Evolutionary conservation across 441 rosid species (phyloP), one percentile per base, ranked within the genome.

Genomic region (Pelargonium citronellum): DNA sequence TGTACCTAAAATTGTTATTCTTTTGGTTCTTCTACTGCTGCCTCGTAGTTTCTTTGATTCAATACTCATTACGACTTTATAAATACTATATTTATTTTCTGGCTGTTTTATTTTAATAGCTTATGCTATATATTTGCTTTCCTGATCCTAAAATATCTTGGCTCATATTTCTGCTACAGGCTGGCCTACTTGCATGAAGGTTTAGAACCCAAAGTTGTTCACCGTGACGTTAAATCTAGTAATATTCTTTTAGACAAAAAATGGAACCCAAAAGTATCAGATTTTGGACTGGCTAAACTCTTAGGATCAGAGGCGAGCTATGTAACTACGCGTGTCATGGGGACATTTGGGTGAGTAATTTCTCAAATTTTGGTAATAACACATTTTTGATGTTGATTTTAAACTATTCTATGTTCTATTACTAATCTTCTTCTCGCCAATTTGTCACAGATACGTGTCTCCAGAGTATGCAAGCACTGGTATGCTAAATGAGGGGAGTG

Each of bases 171-270:
- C 58, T 67, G 71, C 70, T 85, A 85, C 82, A 94, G 97, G 61
- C 92, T 94, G 68, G 92, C 97, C 12, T 94, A 94, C 80, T 82
- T 94, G 77, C 99, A 94, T 16, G 99, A 94, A 78, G 97, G 96
- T 67, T 89, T 95, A 51, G 99, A 95, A 78, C 99, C 99, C 49
- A 95, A 95, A 85, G 97, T 95, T 62, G 99, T 95, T 41, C 99
- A 95, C 57, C 86, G 97, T 66, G 99, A 95, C 82, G 92, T 95
- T 49, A 95, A 95, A 78, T 90, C 99, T 0, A 91, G 99, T 70
- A 95, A 95, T 71, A 89, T 95, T 67, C 82, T 95, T 79, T 83
- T 95, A 0, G 97, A 95, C 67, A 92, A 88, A 64, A 88, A 90
- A 68, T 95, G 90, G 77, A 92, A 87, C 53, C 86, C 99, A 64